These are phyloP conservation scores for Aspergillus saccharolyticus DNA, from an alignment of 495 filamentous ascomycete species.

Conservation along the genomic window DNA sequence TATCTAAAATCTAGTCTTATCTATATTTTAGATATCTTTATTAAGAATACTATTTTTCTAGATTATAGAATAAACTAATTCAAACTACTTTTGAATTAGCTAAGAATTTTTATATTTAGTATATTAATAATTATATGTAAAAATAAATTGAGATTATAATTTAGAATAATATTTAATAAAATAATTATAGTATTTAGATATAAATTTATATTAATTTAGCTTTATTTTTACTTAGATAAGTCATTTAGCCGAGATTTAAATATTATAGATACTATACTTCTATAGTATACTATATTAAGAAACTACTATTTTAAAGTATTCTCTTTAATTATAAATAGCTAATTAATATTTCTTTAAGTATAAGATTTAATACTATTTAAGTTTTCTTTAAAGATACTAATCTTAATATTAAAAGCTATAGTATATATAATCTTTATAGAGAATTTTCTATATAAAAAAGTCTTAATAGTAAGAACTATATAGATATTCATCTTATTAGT, in stretches of 20 bases:
- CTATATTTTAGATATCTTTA: not conserved
- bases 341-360: not conserved
- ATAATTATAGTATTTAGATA: not conserved
- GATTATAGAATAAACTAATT: not conserved
- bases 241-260: not conserved
- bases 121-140: not conserved
- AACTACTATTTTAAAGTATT: too few relatives aligned
- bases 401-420: not conserved
- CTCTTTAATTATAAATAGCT: not conserved
- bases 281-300: not conserved
- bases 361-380: not conserved
- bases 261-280: not conserved
- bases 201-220: not conserved
- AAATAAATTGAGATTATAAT: not conserved
- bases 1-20: too few relatives aligned
- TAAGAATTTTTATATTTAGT: not conserved
- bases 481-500: too few relatives aligned
- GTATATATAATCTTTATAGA: not conserved
- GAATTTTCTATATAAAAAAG: too few relatives aligned
- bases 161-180: conserved; percentile 1
- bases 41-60: conserved; percentile 3
- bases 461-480: too few relatives aligned
- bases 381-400: not conserved
- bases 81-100: not conserved
- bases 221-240: not conserved